Evolutionary conservation across 768 basidiomycete genomes (phyloP), one percentile per base, ranked within the genome.

Genomic region (Coprinopsis marcescibilis): DNA sequence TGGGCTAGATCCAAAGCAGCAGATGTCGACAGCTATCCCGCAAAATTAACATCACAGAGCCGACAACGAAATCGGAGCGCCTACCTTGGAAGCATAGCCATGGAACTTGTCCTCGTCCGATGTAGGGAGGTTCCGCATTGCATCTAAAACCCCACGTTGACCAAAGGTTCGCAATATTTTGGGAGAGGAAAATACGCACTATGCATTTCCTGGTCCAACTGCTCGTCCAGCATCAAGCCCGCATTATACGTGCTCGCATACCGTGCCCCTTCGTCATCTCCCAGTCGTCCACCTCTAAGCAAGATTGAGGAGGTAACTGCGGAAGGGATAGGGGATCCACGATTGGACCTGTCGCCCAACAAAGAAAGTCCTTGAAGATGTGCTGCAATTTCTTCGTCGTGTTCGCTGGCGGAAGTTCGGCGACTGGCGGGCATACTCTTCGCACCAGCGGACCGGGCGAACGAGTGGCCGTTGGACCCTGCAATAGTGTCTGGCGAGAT

Each of bases 391-490:
- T 91, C 87, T 49, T 89, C 89, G 52, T 91, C 89, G 49, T 87
- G 84, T 54, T 81, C 83, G 58, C 89, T 92, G 14, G 89, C 86
- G 3, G 90, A 93, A 10, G 86, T 89, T 48, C 90, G 83, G 50
- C 90, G 81, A 57, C 89, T 91, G 12, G 89, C 88, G 30, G 90
- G 90, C 89, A 93, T 92, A 58, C 89, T 91, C 69, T 89, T 91
- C 3, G 89, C 88, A 44, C 87, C 89, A 24, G 76, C 81, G 25
- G 78, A 65, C 49, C 88, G 82, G 40, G 73, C 69, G 58, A 79
- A 85, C 40, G 62, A 64, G 57, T 78, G 77, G 43, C 76, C 75
- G 36, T 76, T 76, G 41, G 63, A 50, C 34, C 56, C 61, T 33
- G 73, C 66, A 43, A 63, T 64, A 14, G 68, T 67, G 1, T 89